phyloP scores from a whole-genome alignment of 768 basidiomycete genomes.

The Russula compacta region DNA sequence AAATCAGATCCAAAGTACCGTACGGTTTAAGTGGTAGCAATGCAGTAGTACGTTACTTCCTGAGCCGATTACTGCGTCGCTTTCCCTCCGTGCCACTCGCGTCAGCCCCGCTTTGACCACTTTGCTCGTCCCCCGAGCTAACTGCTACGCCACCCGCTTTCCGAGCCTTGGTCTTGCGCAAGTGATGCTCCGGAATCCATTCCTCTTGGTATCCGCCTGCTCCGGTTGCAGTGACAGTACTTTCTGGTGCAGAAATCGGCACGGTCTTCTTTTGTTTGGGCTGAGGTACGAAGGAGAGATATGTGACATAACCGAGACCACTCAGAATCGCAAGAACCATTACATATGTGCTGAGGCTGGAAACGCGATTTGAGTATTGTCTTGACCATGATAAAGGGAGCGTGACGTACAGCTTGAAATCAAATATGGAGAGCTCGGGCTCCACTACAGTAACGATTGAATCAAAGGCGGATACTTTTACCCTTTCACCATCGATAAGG shows the following conservation, averaged over 20 bases:
- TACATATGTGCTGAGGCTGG: constrained; percentile 57
- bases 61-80: constrained; percentile 35
- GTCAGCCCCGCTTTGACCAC: constrained; percentile 48
- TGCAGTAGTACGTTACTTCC: constrained; percentile 34
- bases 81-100: constrained; percentile 49
- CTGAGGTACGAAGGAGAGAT: constrained; percentile 56
- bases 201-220: constrained; percentile 75
- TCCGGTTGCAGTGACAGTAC: constrained; percentile 52
- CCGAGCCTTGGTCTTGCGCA: constrained; percentile 55
- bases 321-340: constrained; percentile 57
- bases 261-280: constrained; percentile 37
- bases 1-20: neutral
- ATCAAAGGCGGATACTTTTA: constrained; percentile 64
- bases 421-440: constrained; percentile 67
- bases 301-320: constrained; percentile 55
- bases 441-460: constrained; percentile 73
- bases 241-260: constrained; percentile 37
- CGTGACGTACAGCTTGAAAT: constrained; percentile 63
- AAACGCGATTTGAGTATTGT: neutral
- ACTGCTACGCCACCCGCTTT: constrained; percentile 33
- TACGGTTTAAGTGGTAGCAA: neutral
- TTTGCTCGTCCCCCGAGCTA: constrained; percentile 51
- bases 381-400: neutral
- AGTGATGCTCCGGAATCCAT: constrained; percentile 88
- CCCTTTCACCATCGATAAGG: constrained; percentile 42